Evolutionary conservation across 352 stramenopile genomes (phyloP), one percentile per base, ranked within the genome.

Genomic region (Phytophthora fragariae): DNA sequence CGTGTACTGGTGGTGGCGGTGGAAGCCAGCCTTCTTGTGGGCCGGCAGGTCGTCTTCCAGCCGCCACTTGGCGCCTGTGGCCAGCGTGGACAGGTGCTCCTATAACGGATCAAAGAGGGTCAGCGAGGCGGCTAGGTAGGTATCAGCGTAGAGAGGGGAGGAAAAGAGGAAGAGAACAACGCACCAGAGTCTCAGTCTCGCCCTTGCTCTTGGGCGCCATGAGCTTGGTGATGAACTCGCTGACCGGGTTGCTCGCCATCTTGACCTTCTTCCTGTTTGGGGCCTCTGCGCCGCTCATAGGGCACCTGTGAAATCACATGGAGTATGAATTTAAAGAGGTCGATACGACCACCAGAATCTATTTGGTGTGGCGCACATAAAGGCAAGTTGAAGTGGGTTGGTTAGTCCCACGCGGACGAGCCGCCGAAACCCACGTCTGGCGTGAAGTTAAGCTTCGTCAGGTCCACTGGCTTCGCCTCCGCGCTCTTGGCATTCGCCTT

Each of bases 331-430:
- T 52, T 12, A 50, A 10, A 72, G 59, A 50, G 41, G 41, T 50
- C 15, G 17, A 65, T 17, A 31, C 31, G 31, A 72, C 69, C 70
- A 61, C 52, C 53, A 72, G 54, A 73, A 67, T 75, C 62, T 79
- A 73, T 80, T 75, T 75, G 57, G 54, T 62, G 65, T 73, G 58
- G 5, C 3, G n/a, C 49, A 67, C 72, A 62, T 41, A 68, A 76
- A 70, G 14, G 29, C 49, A 67, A 56, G 37, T 73, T 62, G 47
- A 58, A 53, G n/a, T 17, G 14, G 17, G 14, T 15, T 29, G 14
- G 12, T 53, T 87, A 92, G 68, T 95, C 86, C 89, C 89, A 95
- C 8, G 86, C 83, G 5, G 86, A 94, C 1, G 82, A 77, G 31
- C 89, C 89, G 21, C 89, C 89, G 27, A 91, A 80, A 24, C 89